Conservation (phyloP, 108 stramenopile genomes). For the Conticribra guillardii region DNA sequence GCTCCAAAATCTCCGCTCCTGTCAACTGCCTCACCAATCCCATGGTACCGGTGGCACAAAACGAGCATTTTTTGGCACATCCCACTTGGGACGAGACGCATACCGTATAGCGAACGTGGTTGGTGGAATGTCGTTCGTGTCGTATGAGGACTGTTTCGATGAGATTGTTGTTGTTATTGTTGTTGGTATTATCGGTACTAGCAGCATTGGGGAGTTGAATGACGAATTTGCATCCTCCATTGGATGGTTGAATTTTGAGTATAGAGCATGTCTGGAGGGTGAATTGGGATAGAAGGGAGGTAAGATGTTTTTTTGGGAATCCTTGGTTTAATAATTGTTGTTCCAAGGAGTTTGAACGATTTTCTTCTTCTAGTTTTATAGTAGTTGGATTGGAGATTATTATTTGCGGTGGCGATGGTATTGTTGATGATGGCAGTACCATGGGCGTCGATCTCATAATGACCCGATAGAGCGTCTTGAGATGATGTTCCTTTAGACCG, state of each 20-base stretch:
- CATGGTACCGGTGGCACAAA: slow-evolving; percentile 68
- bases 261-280: slow-evolving; percentile 14
- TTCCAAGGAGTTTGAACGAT: not conserved
- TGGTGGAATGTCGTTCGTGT: slow-evolving; percentile 5
- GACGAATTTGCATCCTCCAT: slow-evolving; percentile 22
- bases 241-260: slow-evolving; percentile 9
- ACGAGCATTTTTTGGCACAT: slow-evolving; percentile 57
- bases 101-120: slow-evolving; percentile 34
- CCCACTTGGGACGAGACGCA: slow-evolving; percentile 64
- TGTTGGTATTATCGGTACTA: no score
- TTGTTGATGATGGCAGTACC: not conserved
- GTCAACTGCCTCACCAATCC: slow-evolving; percentile 46
- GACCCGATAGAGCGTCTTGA: slow-evolving; percentile 24
- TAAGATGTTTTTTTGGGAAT: slow-evolving; percentile 20
- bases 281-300: slow-evolving; percentile 12
- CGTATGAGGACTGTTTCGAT: slow-evolving; percentile 10
- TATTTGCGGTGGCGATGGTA: not conserved
- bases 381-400: no score
- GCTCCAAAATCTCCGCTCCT: slow-evolving; percentile 60
- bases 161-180: no score
- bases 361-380: no score
- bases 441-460: slow-evolving; percentile 9
- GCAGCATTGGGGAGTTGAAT: slow-evolving; percentile 24
- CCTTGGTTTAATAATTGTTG: slow-evolving; percentile 9
- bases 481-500: slow-evolving; percentile 33